phyloP scores from a whole-genome alignment of 2,329 filamentous ascomycete genomes.

The Calonectria henricotiae region DNA sequence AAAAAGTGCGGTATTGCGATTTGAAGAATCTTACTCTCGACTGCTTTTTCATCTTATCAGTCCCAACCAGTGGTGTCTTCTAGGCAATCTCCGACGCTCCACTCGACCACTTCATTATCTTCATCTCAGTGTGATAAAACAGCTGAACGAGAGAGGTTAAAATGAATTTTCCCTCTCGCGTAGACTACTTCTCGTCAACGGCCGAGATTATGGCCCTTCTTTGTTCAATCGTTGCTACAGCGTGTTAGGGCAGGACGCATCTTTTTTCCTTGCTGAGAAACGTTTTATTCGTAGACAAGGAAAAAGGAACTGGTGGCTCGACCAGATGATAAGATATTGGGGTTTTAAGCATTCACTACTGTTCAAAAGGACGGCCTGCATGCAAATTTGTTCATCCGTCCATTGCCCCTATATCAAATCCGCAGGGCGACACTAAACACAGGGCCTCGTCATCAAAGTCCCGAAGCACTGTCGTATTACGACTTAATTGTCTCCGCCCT shows the following conservation, averaged over 20 bases:
- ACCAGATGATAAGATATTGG: slow-evolving; percentile 8
- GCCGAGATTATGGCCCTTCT: neutral
- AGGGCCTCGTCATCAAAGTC: too few species aligned
- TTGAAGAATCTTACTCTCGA: neutral
- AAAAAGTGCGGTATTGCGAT: neutral
- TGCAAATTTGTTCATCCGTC: neutral
- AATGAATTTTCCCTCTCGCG: too few species aligned
- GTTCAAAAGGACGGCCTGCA: neutral
- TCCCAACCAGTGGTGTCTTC: slow-evolving; percentile 13
- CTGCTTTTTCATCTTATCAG: slow-evolving; percentile 4
- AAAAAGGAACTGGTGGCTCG: neutral
- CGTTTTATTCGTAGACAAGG: neutral
- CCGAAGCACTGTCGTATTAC: neutral
- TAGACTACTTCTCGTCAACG: neutral
- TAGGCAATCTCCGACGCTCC: slow-evolving; percentile 17
- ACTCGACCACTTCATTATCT: neutral
- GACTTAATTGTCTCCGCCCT: slow-evolving; percentile 30
- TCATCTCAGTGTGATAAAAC: neutral
- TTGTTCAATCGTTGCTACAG: neutral
- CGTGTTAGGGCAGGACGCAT: neutral
- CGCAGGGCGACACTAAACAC: slow-evolving; percentile 2
- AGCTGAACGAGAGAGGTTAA: too few species aligned
- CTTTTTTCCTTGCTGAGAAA: slow-evolving; percentile 1
- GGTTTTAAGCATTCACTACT: neutral
- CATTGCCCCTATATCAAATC: neutral